Base-by-base conservation (phyloP, 2,329 filamentous ascomycete species). In the Cordyceps tenuipes region DNA sequence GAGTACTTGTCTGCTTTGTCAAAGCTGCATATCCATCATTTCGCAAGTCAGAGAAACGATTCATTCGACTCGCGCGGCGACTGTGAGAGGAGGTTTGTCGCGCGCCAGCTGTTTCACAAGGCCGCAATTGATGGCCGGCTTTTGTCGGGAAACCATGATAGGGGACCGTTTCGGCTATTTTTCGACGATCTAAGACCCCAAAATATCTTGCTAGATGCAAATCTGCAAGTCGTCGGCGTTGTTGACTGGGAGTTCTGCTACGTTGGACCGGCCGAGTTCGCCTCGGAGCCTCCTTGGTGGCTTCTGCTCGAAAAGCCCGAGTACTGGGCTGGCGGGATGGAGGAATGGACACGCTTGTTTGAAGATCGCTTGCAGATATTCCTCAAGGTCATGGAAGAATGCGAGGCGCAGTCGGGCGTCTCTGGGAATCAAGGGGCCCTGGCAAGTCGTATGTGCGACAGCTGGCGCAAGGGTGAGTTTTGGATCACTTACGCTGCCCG, bases 391-490 rank as follows among this genome's bases (percentile, higher is more conserved):
- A 23, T 57, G n/a, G 29, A 47, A 21, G 53, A 48, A 43, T 46
- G 21, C 15, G 29, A 56, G 34, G 43, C 21, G 57, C 12, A n/a
- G 36, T 36, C 34, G 9, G 34, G 34, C 1, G 34, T 36, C 6
- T 13, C 34, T 10, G 12, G 34, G 12, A 36, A 13, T 36, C 7
- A 36, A 8, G 8, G 5, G 17, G 7, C 29, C 41, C 29, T 23
- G 50, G 29, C 36, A 57, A 43, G 29, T 57, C 23, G 46, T 57
- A 57, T 57, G 54, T n/a, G 54, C 31, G 17, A 49, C n/a, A 57
- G 54, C 44, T 50, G 55, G 55, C 10, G 50, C 0, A 21, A 15
- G 6, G 10, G 47, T 2, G 36, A 43, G 1, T 58, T 58, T 9
- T 44, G 55, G 34, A 21, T 51, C 6, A 34, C 43, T 1, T 58